These are phyloP conservation scores for Margaritispora aquatica DNA, from an alignment of 495 filamentous ascomycete species.

Conservation along the genomic window DNA sequence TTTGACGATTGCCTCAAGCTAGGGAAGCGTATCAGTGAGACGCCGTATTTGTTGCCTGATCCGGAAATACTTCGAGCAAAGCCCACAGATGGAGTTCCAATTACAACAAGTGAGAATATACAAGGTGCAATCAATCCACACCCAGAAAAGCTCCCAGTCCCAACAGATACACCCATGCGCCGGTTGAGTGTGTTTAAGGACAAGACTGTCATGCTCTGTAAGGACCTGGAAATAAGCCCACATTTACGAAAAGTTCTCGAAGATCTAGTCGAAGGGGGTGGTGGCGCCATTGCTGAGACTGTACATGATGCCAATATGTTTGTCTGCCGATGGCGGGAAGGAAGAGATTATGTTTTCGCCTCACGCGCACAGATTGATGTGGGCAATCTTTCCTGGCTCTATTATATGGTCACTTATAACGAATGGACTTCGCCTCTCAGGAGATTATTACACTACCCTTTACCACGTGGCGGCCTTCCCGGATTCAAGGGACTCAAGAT, in stretches of 20 bases:
- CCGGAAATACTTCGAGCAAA: slow-evolving; percentile 64
- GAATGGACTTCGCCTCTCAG: slow-evolving; percentile 77
- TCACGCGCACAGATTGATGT: slow-evolving; percentile 71
- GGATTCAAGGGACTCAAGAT: slow-evolving; percentile 73
- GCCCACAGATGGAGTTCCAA: slow-evolving; percentile 46
- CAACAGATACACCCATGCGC: slow-evolving; percentile 31
- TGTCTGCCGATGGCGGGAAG: slow-evolving; percentile 82
- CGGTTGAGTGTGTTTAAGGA: slow-evolving; percentile 57
- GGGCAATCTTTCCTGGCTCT: slow-evolving; percentile 90
- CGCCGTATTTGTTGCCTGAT: slow-evolving; percentile 81
- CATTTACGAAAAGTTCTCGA: slow-evolving; percentile 61
- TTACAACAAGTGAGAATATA: slow-evolving; percentile 53
- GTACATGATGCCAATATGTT: slow-evolving; percentile 73
- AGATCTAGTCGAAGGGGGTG: slow-evolving; percentile 59
- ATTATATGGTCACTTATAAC: slow-evolving; percentile 81
- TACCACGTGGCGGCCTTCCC: slow-evolving; percentile 65
- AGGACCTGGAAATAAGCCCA: slow-evolving; percentile 62
- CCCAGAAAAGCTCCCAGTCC: slow-evolving; percentile 47
- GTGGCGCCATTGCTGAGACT: slow-evolving; percentile 58
- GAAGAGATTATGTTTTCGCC: slow-evolving; percentile 68
- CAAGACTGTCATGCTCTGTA: slow-evolving; percentile 57
- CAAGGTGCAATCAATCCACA: slow-evolving; percentile 66
- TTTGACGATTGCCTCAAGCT: slow-evolving; percentile 96
- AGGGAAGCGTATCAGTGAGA: slow-evolving; percentile 78
- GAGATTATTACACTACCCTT: slow-evolving; percentile 82